Evolutionary conservation across 148 eudicot genomes (phyloP), one percentile per base, ranked within the genome.

Genomic region (Rhododendron vialii): DNA sequence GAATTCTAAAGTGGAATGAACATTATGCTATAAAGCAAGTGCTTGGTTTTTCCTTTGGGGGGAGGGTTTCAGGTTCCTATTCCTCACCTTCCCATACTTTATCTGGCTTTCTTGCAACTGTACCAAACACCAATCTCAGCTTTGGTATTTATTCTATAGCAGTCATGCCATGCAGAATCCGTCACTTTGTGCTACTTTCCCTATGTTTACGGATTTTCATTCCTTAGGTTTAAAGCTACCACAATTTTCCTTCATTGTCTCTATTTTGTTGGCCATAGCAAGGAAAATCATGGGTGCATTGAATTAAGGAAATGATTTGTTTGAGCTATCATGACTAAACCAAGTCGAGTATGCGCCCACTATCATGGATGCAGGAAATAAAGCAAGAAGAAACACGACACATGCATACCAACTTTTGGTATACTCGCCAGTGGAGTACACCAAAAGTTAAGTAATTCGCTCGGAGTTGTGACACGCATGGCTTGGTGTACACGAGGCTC

Each of bases 101-200:
- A 81, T 90, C 90, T 86, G 45, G 87, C 86, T 88, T 91, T 90
- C 91, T 91, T 91, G 90, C 85, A 88, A 88, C 88, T 88, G 91
- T 89, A 85, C 85, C 88, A 84, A 90, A 90, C 88, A 85, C 85
- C 88, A 86, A 90, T 81, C 89, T 82, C 78, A 48, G 84, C 90
- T 89, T 89, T 91, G 87, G 87, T 67, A 86, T 59, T 75, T 24
- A 77, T 87, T 86, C 71, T n/a, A 61, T 15, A 78, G 14, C 67
- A 83, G 41, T 45, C 82, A 80, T 65, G 53, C 82, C 74, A 75
- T 81, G 67, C 84, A 43, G 82, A 82, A 26, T 18, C 74, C 67
- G 7, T 15, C 28, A 36, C 74, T 55, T 53, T 81, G 24, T 50
- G 35, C 51, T 45, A 28, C 80, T 69, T 24, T 55, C 26, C 65